phyloP scores from a whole-genome alignment of 495 filamentous ascomycete genomes.

The Oidiodendron maius region DNA sequence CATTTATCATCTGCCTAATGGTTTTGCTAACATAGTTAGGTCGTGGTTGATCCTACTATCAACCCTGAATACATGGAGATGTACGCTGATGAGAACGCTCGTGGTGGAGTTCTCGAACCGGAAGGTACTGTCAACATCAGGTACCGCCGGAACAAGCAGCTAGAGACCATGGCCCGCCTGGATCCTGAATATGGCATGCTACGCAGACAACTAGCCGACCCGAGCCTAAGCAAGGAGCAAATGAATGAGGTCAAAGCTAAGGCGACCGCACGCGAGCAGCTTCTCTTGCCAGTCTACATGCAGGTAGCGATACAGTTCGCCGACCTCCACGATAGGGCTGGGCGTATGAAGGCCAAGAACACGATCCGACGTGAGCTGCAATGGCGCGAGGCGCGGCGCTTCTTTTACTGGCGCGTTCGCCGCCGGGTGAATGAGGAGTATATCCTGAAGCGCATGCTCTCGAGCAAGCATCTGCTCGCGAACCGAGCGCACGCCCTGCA shows the following conservation, averaged over 20 bases:
- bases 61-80: constrained; percentile 97
- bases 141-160: constrained; percentile 93
- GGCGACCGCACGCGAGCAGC: constrained; percentile 82
- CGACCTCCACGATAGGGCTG: constrained; percentile 94
- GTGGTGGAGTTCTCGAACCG: constrained; percentile 94
- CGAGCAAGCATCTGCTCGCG: constrained; percentile 37
- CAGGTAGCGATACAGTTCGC: constrained; percentile 94
- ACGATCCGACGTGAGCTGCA: constrained; percentile 76
- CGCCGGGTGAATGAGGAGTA: constrained; percentile 95
- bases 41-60: constrained; percentile 97
- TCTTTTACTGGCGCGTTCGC: constrained; percentile 99
- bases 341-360: constrained; percentile 96
- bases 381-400: constrained; percentile 88
- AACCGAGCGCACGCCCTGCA: constrained; percentile 57
- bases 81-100: constrained; percentile 95
- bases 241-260: constrained; percentile 71
- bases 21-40: constrained; percentile 34
- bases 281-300: constrained; percentile 83
- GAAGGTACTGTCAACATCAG: constrained; percentile 99
- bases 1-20: not conserved
- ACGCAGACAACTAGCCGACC: constrained; percentile 67
- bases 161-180: constrained; percentile 95
- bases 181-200: constrained; percentile 78
- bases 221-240: constrained; percentile 64
- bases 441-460: constrained; percentile 80